phyloP scores from a whole-genome alignment of 2,329 filamentous ascomycete species.

The Fusarium decemcellulare region DNA sequence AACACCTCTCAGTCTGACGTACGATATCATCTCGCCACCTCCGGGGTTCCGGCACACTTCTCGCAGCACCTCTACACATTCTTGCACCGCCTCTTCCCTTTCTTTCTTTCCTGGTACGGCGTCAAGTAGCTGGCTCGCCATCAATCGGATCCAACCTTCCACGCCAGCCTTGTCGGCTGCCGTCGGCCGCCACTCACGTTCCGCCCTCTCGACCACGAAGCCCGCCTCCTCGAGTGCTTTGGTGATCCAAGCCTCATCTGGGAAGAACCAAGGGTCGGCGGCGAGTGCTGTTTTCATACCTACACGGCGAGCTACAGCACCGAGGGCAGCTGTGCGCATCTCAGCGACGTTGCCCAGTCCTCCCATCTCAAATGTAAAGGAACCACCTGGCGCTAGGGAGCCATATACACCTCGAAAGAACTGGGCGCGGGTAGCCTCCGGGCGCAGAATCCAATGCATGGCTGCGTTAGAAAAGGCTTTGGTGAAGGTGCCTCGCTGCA shows the following conservation, averaged over 20 bases:
- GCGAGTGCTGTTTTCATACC: constrained; percentile 63
- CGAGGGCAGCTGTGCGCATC: constrained; percentile 70
- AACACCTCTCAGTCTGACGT: constrained; percentile 67
- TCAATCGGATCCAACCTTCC: constrained; percentile 76
- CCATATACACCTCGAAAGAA: constrained; percentile 69
- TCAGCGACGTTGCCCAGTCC: constrained; percentile 78
- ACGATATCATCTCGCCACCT: constrained; percentile 69
- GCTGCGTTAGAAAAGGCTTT: constrained; percentile 78
- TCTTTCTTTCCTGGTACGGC: constrained; percentile 59
- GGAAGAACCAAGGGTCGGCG: constrained; percentile 80
- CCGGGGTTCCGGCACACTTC: constrained; percentile 68
- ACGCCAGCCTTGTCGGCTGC: constrained; percentile 70
- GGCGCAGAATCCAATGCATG: constrained; percentile 75
- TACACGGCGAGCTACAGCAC: constrained; percentile 66
- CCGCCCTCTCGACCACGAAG: constrained; percentile 65
- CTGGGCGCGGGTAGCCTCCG: constrained; percentile 55
- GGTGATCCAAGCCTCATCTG: constrained; percentile 72
- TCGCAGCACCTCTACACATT: constrained; percentile 69
- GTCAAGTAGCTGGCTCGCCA: constrained; percentile 73
- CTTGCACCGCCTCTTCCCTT: constrained; percentile 67
- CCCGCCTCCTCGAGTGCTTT: constrained; percentile 61
- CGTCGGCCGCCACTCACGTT: constrained; percentile 77
- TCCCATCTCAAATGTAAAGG: constrained; percentile 79
- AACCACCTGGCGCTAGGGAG: constrained; percentile 68
- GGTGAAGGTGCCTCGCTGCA: constrained; percentile 58